Percentiles rank a stretch among this genome's conserved stretches.
phyloP scores from a whole-genome alignment of 257 asterid genomes.

The Solanum corneliomulleri region DNA sequence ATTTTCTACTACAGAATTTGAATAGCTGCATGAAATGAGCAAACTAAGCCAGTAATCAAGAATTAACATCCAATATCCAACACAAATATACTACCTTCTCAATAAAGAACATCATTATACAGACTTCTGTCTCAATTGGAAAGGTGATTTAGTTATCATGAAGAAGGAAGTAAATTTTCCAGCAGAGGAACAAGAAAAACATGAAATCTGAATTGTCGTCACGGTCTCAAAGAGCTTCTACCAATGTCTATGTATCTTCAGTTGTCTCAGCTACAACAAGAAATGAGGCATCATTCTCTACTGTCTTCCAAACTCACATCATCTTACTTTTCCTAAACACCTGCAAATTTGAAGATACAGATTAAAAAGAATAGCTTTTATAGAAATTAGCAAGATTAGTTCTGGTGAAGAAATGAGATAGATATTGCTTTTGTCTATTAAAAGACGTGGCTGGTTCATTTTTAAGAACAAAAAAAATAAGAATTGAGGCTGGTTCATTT shows the following conservation, averaged over 20 bases:
- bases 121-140: background rate
- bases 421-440: background rate
- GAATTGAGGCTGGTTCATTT: background rate
- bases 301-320: background rate
- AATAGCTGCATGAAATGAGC: background rate
- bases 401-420: background rate
- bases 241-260: background rate
- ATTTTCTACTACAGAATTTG: background rate
- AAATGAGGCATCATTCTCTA: background rate
- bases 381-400: background rate
- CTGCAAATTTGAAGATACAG: background rate
- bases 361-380: background rate
- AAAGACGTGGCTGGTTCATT: background rate
- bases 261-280: background rate
- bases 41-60: background rate
- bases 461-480: background rate
- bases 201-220: background rate
- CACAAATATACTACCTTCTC: background rate
- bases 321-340: background rate
- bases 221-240: background rate
- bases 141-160: background rate
- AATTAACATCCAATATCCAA: background rate
- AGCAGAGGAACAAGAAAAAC: background rate
- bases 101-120: background rate
- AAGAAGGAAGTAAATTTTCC: background rate